A percentile compares a stretch with the other conserved stretches of the same genome.
Conservation (phyloP, 495 filamentous ascomycete species). For the Rostrohypoxylon terebratum region DNA sequence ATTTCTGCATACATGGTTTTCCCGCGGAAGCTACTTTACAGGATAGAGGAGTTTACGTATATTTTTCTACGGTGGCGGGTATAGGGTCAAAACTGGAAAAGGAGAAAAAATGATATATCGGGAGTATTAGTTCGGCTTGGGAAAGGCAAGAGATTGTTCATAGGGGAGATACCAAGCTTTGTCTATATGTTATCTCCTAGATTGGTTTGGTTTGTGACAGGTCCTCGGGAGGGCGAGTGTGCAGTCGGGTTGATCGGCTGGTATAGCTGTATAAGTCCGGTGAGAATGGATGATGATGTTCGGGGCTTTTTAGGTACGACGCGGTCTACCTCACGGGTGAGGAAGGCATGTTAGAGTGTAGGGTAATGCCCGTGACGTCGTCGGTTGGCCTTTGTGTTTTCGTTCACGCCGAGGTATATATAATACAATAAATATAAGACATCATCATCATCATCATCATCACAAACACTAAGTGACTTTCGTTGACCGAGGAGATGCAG, state of each 20-base stretch:
- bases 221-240: background rate
- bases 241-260: background rate
- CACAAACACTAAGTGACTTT: background rate
- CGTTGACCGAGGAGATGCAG: background rate
- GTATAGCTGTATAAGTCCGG: background rate
- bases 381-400: background rate
- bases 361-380: constrained; percentile 14
- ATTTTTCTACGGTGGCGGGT: background rate
- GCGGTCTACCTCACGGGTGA: background rate
- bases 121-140: background rate
- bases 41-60: constrained; percentile 22
- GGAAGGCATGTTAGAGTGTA: background rate
- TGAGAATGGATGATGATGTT: background rate
- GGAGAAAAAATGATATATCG: constrained; percentile 8
- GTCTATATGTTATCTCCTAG: constrained; percentile 6
- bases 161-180: constrained; percentile 26
- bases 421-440: background rate
- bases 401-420: constrained; percentile 2
- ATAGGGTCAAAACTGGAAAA: constrained; percentile 7
- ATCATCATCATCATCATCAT: background rate
- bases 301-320: background rate
- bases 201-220: background rate
- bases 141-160: constrained; percentile 5
- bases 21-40: constrained; percentile 6
- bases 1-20: background rate